A percentile compares a stretch with the other conserved stretches of the same genome.
Conservation (phyloP, 495 filamentous ascomycete genomes). For the Amorphotheca resinae region DNA sequence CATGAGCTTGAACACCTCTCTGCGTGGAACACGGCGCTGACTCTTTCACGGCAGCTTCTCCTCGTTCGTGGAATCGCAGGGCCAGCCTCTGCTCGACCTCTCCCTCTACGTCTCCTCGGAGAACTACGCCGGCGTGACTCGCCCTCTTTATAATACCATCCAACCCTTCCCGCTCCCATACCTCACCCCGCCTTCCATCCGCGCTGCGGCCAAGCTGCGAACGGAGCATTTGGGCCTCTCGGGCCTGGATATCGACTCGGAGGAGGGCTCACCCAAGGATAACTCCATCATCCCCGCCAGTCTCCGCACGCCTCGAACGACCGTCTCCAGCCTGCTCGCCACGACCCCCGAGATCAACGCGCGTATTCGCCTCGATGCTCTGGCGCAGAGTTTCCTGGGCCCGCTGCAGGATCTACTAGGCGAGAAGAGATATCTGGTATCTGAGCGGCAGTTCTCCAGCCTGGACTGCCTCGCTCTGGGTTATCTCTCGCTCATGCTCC, state of each 20-base stretch:
- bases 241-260: conserved; percentile 46
- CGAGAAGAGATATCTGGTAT: conserved; percentile 35
- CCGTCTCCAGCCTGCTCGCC: conserved; percentile 22
- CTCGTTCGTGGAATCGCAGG: conserved; percentile 52
- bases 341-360: conserved; percentile 36
- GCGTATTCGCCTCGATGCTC: conserved; percentile 55
- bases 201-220: conserved; percentile 50
- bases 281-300: conserved; percentile 20
- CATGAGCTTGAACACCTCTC: not conserved
- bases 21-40: not conserved
- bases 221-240: conserved; percentile 67
- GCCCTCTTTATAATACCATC: conserved; percentile 61
- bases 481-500: conserved; percentile 61
- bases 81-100: conserved; percentile 56
- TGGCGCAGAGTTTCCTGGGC: conserved; percentile 55
- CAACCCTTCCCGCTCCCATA: conserved; percentile 77
- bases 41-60: conserved; percentile 20
- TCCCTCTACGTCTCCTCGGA: conserved; percentile 78
- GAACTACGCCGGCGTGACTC: conserved; percentile 64
- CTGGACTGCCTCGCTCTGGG: conserved; percentile 70
- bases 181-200: conserved; percentile 55
- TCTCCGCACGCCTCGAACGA: conserved; percentile 20
- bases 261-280: conserved; percentile 6
- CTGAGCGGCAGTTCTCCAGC: conserved; percentile 34
- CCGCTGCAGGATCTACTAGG: conserved; percentile 53